A percentile compares a stretch with the other conserved stretches of the same genome.
Evolutionary conservation across 176 grass and related monocot species (phyloP).

Genomic region (Luzula sylvatica): DNA sequence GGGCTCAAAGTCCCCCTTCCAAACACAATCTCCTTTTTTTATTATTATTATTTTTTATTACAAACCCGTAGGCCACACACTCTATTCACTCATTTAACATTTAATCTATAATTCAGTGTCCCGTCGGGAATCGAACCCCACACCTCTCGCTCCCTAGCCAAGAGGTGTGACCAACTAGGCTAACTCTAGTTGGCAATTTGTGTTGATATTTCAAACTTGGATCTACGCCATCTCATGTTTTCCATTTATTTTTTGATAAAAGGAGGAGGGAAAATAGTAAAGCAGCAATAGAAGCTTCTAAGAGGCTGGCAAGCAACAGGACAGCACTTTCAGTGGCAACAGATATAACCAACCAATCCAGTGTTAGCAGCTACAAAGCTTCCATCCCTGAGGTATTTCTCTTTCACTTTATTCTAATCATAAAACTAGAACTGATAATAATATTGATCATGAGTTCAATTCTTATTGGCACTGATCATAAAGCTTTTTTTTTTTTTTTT

Average conservation of each 20-base stretch:
- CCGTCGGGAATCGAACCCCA: too few species aligned
- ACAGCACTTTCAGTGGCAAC: neutral
- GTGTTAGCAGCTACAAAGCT: neutral
- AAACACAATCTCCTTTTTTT: neutral
- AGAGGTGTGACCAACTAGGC: too few species aligned
- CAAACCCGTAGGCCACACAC: too few species aligned
- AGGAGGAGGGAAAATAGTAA: constrained; percentile 17
- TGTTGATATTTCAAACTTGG: neutral
- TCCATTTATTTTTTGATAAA: constrained; percentile 1
- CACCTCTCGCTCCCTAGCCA: too few species aligned
- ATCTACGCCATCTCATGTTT: neutral
- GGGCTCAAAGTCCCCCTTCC: too few species aligned
- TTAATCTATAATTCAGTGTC: too few species aligned
- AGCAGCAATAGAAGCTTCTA: constrained; percentile 24
- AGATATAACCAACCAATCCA: constrained; percentile 18
- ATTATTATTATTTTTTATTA: neutral
- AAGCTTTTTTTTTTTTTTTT: too few species aligned
- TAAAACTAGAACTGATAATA: too few species aligned
- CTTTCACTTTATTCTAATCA: constrained; percentile 9
- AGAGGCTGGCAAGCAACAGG: constrained; percentile 1
- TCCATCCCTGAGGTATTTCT: constrained; percentile 26
- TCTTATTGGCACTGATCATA: too few species aligned
- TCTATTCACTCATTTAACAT: too few species aligned
- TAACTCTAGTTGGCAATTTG: too few species aligned
- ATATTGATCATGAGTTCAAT: too few species aligned